These are phyloP conservation scores for Parastagonospora avenae DNA, from an alignment of 2,329 filamentous ascomycete species.

Conservation along the genomic window DNA sequence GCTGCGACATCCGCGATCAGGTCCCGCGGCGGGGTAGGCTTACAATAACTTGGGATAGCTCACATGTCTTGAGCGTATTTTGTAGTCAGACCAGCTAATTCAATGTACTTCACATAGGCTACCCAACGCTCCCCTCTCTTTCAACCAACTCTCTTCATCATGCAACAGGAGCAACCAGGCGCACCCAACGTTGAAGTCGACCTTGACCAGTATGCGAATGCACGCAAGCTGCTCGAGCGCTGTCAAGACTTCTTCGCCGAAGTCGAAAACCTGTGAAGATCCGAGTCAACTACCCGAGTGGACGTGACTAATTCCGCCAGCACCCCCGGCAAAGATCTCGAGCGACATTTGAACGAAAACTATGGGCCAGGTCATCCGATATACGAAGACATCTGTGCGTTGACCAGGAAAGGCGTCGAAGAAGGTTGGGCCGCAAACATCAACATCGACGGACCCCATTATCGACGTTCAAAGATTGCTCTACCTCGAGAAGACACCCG, in stretches of 20 bases:
- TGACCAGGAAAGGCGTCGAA: conserved; percentile 40
- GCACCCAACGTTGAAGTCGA: conserved; percentile 15
- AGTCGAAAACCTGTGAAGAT: conserved; percentile 32
- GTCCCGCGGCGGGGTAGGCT: too few relatives aligned
- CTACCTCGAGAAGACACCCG: conserved; percentile 54
- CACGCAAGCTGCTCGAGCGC: conserved; percentile 25
- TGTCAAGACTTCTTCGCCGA: conserved; percentile 36
- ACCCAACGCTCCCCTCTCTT: too few relatives aligned
- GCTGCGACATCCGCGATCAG: too few relatives aligned
- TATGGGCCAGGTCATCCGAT: conserved; percentile 45
- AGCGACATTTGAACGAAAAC: conserved; percentile 38
- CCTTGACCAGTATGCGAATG: conserved; percentile 21
- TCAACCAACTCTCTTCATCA: background rate
- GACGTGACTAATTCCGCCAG: conserved; percentile 15
- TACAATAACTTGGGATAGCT: too few relatives aligned
- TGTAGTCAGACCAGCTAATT: background rate
- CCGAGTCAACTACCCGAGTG: background rate
- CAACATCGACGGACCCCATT: conserved; percentile 34
- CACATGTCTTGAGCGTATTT: too few relatives aligned
- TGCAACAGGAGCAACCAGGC: conserved; percentile 6
- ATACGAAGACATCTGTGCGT: conserved; percentile 43
- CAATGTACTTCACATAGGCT: too few relatives aligned
- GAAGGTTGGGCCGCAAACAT: conserved; percentile 47
- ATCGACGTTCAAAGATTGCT: conserved; percentile 51
- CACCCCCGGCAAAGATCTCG: conserved; percentile 44